Conservation (phyloP, 2,329 filamentous ascomycete species). For the Rasamsonia emersonii region DNA sequence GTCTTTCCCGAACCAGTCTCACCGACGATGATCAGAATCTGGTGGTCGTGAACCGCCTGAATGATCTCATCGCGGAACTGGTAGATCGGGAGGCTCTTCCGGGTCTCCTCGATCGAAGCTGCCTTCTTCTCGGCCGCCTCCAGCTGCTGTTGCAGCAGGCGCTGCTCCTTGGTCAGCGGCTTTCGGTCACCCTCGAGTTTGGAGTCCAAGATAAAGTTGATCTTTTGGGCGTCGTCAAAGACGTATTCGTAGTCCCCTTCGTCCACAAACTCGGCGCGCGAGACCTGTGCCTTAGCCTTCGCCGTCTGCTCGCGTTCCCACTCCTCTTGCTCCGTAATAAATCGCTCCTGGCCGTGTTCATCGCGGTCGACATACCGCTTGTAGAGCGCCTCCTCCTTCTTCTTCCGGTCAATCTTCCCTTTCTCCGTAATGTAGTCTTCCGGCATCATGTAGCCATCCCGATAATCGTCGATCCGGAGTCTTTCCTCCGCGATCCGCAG, state of each 20-base stretch:
- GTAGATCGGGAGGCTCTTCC: slow-evolving; percentile 86
- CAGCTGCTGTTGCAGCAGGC: slow-evolving; percentile 68
- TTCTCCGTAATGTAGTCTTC: slow-evolving; percentile 94
- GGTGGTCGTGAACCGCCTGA: slow-evolving; percentile 74
- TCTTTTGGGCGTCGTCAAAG: slow-evolving; percentile 79
- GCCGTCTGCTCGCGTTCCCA: slow-evolving; percentile 87
- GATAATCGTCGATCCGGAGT: slow-evolving; percentile 78
- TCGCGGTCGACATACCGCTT: slow-evolving; percentile 83
- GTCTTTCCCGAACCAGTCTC: slow-evolving; percentile 95
- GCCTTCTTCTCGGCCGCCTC: slow-evolving; percentile 84
- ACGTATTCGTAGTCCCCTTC: slow-evolving; percentile 87
- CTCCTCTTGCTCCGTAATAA: slow-evolving; percentile 87
- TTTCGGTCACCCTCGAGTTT: slow-evolving; percentile 64
- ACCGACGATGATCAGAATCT: slow-evolving; percentile 84
- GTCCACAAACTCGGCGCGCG: slow-evolving; percentile 62
- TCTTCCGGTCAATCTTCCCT: slow-evolving; percentile 76
- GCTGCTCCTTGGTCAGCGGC: slow-evolving; percentile 67
- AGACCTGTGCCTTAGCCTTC: slow-evolving; percentile 81
- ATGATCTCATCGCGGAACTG: slow-evolving; percentile 78
- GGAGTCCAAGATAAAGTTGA: slow-evolving; percentile 73
- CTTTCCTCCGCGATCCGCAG: slow-evolving; percentile 76
- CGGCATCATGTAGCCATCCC: slow-evolving; percentile 85
- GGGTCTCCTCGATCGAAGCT: slow-evolving; percentile 78
- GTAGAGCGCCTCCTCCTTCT: slow-evolving; percentile 84
- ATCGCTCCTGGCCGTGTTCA: slow-evolving; percentile 78